Conservation (phyloP, 768 basidiomycete species). For the Crassisporium funariophilum region DNA sequence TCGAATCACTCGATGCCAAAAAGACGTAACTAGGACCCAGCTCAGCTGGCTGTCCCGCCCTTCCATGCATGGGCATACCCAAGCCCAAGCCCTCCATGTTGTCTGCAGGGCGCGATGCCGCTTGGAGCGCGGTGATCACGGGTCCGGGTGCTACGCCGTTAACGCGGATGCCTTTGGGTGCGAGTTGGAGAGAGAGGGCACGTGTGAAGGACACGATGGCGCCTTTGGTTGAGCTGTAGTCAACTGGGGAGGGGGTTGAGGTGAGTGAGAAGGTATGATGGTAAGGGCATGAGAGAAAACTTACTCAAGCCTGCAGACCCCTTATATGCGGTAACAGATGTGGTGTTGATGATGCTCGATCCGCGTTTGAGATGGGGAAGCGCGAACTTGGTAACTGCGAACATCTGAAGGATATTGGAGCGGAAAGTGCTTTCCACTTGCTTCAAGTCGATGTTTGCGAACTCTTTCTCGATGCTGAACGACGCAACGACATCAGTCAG, state of each 20-base stretch:
- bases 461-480: slow-evolving; percentile 41
- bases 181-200: slow-evolving; percentile 52
- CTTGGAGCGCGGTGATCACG: slow-evolving; percentile 60
- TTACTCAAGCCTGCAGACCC: slow-evolving; percentile 31
- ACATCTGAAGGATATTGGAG: slow-evolving; percentile 61
- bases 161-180: slow-evolving; percentile 58
- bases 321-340: slow-evolving; percentile 57
- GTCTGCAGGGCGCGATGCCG: slow-evolving; percentile 52
- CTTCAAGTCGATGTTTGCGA: slow-evolving; percentile 51
- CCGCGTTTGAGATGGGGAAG: slow-evolving; percentile 63
- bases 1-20: slow-evolving; percentile 46
- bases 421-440: slow-evolving; percentile 58
- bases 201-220: slow-evolving; percentile 61
- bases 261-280: slow-evolving; percentile 18
- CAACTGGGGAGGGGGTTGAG: slow-evolving; percentile 22
- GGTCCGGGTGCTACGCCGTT: slow-evolving; percentile 57
- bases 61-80: slow-evolving; percentile 50
- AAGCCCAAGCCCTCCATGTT: slow-evolving; percentile 58
- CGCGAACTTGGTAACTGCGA: slow-evolving; percentile 56
- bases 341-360: slow-evolving; percentile 60
- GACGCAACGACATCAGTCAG: not conserved
- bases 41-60: slow-evolving; percentile 54
- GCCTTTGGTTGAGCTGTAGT: slow-evolving; percentile 64
- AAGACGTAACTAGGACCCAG: slow-evolving; percentile 56
- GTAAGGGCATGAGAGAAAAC: slow-evolving; percentile 9